These are phyloP conservation scores for Diaporthe amygdali DNA, from an alignment of 2,329 filamentous ascomycete species.

Conservation along the genomic window DNA sequence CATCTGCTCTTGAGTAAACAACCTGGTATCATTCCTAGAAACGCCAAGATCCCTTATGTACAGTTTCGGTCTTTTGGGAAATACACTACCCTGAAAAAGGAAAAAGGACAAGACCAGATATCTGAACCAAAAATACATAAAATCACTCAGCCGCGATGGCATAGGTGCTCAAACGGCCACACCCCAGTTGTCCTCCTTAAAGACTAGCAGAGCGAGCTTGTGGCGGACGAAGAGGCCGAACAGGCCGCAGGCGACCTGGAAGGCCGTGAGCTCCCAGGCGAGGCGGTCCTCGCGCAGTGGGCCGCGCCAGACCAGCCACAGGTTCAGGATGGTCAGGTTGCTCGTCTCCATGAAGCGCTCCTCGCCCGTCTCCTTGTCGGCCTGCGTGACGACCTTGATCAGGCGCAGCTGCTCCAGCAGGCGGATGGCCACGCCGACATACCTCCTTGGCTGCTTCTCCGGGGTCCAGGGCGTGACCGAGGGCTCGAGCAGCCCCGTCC, in stretches of 20 bases:
- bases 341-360: constrained; percentile 79
- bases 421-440: constrained; percentile 68
- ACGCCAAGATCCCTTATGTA: constrained; percentile 15
- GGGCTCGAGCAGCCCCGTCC: constrained; percentile 84
- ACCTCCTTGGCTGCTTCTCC: constrained; percentile 69
- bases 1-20: background rate
- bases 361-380: constrained; percentile 41
- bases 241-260: constrained; percentile 80
- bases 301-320: constrained; percentile 96
- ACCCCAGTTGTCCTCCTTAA: constrained; percentile 83
- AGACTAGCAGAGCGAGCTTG: constrained; percentile 83
- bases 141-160: background rate
- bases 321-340: constrained; percentile 92
- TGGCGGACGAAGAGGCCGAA: constrained; percentile 86
- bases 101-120: background rate
- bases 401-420: constrained; percentile 72
- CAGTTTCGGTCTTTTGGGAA: background rate
- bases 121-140: background rate
- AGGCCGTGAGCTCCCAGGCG: constrained; percentile 76
- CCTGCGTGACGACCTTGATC: constrained; percentile 70
- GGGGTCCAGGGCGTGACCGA: constrained; percentile 78
- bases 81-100: background rate
- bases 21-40: constrained; percentile 16
- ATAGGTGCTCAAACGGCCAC: background rate
- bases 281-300: constrained; percentile 87